Evolutionary conservation across 257 asterid genomes (phyloP).

Genomic region (Solanum peruvianum): DNA sequence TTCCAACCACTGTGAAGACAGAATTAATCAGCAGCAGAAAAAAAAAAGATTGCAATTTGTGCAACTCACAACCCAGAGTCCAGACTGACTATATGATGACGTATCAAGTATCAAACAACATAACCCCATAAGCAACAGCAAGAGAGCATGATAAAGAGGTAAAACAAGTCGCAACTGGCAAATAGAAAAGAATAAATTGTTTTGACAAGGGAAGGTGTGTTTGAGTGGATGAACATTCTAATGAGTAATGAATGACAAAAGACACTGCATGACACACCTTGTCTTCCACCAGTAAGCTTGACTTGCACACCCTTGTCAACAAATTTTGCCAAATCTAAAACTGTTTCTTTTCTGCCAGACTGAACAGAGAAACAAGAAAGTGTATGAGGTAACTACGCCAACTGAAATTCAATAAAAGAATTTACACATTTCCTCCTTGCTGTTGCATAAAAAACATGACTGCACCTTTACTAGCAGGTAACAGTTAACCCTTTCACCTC

Average conservation of each 20-base stretch:
- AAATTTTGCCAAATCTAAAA: constrained; percentile 78
- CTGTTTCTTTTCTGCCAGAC: constrained; percentile 96
- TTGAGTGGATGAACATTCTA: not conserved
- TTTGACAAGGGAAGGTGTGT: not conserved
- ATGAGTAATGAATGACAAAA: not conserved
- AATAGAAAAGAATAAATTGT: not conserved
- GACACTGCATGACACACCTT: constrained; percentile 29
- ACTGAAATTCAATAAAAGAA: not conserved
- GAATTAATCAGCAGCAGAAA: not conserved
- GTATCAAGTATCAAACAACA: not conserved
- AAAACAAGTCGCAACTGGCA: not conserved
- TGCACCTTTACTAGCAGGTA: not conserved
- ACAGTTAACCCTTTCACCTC: not conserved
- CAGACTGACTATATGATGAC: not conserved
- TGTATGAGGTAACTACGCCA: not conserved
- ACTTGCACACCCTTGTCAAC: constrained; percentile 96
- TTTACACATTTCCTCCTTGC: not conserved
- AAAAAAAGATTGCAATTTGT: not conserved
- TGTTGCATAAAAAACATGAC: not conserved
- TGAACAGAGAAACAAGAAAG: constrained; percentile 5
- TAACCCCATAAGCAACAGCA: not conserved
- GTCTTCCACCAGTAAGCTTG: constrained; percentile 91
- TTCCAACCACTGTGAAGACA: constrained; percentile 70
- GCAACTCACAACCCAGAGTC: not conserved
- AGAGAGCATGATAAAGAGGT: not conserved